These are phyloP conservation scores for Paratinospora sagittata DNA, from an alignment of 164 flowering plant genomes.

Conservation along the genomic window DNA sequence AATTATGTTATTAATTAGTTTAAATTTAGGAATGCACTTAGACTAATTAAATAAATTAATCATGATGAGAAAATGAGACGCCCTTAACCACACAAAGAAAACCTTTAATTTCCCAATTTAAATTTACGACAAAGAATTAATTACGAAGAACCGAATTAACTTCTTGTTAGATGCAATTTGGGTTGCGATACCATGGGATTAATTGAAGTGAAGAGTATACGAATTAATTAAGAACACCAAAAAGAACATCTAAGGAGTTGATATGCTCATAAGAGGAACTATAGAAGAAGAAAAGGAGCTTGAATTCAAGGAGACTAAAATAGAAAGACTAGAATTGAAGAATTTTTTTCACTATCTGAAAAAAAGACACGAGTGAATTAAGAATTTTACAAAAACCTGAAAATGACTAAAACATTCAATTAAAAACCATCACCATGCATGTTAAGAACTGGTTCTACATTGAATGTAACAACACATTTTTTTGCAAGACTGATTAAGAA, in stretches of 20 bases:
- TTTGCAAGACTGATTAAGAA: background rate
- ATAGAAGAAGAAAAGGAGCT: background rate
- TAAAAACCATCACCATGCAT: background rate
- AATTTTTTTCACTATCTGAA: background rate
- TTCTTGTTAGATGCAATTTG: too few species aligned
- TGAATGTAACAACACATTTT: constrained; percentile 10
- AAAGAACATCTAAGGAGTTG: background rate
- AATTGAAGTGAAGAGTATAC: background rate
- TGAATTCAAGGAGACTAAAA: background rate
- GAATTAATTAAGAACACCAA: background rate
- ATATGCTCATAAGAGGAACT: background rate
- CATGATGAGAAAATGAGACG: too few species aligned
- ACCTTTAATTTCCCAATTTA: too few species aligned
- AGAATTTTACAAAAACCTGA: constrained; percentile 1
- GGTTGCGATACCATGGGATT: background rate
- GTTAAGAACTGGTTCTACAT: constrained; percentile 13
- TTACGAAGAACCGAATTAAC: too few species aligned
- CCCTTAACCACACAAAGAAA: too few species aligned
- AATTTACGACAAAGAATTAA: too few species aligned
- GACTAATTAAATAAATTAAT: too few species aligned
- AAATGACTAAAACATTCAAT: constrained; percentile 6
- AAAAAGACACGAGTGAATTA: constrained; percentile 3
- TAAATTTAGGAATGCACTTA: too few species aligned
- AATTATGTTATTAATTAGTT: too few species aligned
- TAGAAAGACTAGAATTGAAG: background rate